Base-by-base conservation (phyloP, 208 protist genomes). In the Acanthamoeba sp. region DNA sequence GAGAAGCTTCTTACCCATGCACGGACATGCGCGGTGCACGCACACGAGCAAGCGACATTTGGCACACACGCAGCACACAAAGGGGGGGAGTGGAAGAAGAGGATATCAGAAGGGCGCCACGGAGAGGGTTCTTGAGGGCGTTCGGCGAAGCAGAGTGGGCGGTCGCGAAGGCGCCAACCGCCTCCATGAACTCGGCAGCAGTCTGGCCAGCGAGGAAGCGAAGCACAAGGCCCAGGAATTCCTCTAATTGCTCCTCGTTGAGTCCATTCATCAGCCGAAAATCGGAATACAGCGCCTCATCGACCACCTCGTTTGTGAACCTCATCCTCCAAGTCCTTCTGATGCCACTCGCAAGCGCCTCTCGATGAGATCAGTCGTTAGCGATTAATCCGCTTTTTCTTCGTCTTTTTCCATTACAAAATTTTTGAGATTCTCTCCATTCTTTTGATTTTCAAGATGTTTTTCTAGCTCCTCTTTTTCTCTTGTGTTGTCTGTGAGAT, bases 21-120 rank as follows among this genome's bases (percentile, higher is more conserved):
- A n/a, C n/a, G n/a, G n/a, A n/a, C n/a, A n/a, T n/a, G 18, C 22
- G 76, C 29, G 5, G 34, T 32, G 45, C 29, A 64, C 20, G 62
- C 16, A 92, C 16, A 92, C 27, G 42, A 71, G 29, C 69, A n/a
- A n/a, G n/a, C n/a, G n/a, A n/a, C n/a, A n/a, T n/a, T n/a, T n/a
- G n/a, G n/a, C n/a, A n/a, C n/a, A n/a, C n/a, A n/a, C n/a, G n/a
- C n/a, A n/a, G n/a, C n/a, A n/a, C 45, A 48, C 45, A 10, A 48
- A 14, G 45, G 45, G 45, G 45, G 45, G 10, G 45, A 48, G 45
- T 2, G 45, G 6, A 48, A 48, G 16, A 93, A 93, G 85, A 93
- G 89, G 71, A 84, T 85, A 93, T 85, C 42, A 93, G 50, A 1
- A 93, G 52, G 57, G 89, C 64, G 89, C 84, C 84, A 27, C 84